phyloP scores from a whole-genome alignment of 2,329 filamentous ascomycete species.

The Monosporascus sp. region DNA sequence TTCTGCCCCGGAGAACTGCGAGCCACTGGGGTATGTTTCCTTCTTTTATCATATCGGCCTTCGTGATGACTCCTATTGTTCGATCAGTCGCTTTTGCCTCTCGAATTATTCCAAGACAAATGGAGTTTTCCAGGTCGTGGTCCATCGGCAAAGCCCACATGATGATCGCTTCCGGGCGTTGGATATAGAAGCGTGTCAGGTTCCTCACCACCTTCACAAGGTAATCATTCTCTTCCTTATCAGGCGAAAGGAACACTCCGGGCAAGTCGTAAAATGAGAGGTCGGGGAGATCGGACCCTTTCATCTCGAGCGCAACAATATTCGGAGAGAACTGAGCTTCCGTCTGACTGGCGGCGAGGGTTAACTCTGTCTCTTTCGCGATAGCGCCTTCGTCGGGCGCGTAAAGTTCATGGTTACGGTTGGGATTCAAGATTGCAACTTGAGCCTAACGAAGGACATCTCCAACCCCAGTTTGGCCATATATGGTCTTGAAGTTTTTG shows the following conservation, averaged over 20 bases:
- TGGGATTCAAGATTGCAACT: slow-evolving; percentile 68
- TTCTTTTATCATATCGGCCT: slow-evolving; percentile 65
- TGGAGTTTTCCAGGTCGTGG: slow-evolving; percentile 70
- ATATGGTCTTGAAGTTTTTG: slow-evolving; percentile 59
- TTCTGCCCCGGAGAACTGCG: slow-evolving; percentile 56
- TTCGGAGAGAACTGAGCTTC: slow-evolving; percentile 77
- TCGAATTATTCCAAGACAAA: slow-evolving; percentile 61
- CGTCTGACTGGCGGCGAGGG: slow-evolving; percentile 35
- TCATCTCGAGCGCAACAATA: slow-evolving; percentile 70
- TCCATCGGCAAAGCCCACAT: slow-evolving; percentile 76
- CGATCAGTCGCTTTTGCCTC: slow-evolving; percentile 50
- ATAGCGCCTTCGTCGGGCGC: slow-evolving; percentile 45
- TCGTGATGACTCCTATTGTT: slow-evolving; percentile 75
- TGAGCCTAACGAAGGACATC: slow-evolving; percentile 70
- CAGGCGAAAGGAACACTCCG: slow-evolving; percentile 70
- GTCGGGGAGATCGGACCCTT: slow-evolving; percentile 64
- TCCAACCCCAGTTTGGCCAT: slow-evolving; percentile 59
- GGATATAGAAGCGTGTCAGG: slow-evolving; percentile 65
- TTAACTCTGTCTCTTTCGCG: slow-evolving; percentile 30
- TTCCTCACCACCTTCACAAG: slow-evolving; percentile 69
- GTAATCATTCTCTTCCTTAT: slow-evolving; percentile 59
- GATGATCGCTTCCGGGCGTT: slow-evolving; percentile 65
- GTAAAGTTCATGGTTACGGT: slow-evolving; percentile 45
- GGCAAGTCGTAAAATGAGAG: slow-evolving; percentile 83
- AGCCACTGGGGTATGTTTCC: slow-evolving; percentile 54